Evolutionary conservation across 139 green algal species (phyloP).

Genomic region (Chlorella vulgaris): DNA sequence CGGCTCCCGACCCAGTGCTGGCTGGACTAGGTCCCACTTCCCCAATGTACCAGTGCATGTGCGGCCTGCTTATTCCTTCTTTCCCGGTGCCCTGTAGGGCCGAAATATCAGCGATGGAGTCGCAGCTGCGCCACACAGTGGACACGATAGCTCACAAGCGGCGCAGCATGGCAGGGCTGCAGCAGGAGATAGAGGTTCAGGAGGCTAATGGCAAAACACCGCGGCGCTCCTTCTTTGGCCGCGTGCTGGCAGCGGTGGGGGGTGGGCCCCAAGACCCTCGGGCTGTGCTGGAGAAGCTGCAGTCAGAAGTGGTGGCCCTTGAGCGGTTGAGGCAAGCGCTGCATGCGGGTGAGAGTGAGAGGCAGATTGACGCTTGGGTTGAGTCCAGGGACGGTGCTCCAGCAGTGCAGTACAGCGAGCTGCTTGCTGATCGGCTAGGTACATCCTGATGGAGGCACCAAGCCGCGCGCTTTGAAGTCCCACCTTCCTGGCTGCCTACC

Average conservation of each 20-base stretch:
- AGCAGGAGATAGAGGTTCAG: conserved; percentile 50
- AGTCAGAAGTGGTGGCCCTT: conserved; percentile 66
- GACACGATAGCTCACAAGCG: conserved; percentile 70
- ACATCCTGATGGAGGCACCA: no score
- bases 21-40: no score
- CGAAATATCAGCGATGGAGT: conserved; percentile 82
- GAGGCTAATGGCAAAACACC: conserved; percentile 4
- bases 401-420: no score
- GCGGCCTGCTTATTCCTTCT: no score
- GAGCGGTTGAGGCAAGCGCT: conserved; percentile 56
- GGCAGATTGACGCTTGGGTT: neutral
- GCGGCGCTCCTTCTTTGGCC: conserved; percentile 48
- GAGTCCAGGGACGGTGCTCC: neutral
- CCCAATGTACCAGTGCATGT: no score
- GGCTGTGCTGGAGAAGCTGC: conserved; percentile 56
- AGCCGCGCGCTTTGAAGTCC: no score
- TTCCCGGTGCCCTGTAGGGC: no score
- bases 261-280: conserved; percentile 15
- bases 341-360: neutral
- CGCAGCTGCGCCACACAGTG: conserved; percentile 72
- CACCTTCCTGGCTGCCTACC: neutral
- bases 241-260: conserved; percentile 53
- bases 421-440: no score
- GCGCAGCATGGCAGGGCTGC: conserved; percentile 53
- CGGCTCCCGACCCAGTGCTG: no score